Evolutionary conservation across 169 alveolate species (phyloP).

Genomic region (Eimeria maxima): DNA sequence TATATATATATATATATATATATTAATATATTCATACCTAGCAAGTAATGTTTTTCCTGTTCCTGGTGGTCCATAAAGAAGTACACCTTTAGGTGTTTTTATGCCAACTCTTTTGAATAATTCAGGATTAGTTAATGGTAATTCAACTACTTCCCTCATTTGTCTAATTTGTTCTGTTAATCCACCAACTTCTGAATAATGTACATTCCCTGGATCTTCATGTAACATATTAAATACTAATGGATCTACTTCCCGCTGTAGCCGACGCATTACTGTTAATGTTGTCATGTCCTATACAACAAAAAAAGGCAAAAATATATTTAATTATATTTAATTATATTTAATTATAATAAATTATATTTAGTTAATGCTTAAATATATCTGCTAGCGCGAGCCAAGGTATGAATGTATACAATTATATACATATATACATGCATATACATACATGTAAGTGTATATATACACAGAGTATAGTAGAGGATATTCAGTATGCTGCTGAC

Average conservation of each 20-base stretch:
- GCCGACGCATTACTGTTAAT: conserved; percentile 97
- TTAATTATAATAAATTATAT: no score
- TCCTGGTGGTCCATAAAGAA: conserved; percentile 99
- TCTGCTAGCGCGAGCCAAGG: no score
- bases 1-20: no score
- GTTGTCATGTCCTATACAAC: conserved; percentile 97
- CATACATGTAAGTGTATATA: no score
- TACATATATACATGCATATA: no score
- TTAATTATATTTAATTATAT: no score
- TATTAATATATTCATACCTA: conserved; percentile 73
- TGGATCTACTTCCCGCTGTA: conserved; percentile 99
- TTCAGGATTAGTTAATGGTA: conserved; percentile 99
- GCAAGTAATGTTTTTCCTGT: conserved; percentile 99
- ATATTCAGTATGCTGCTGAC: no score
- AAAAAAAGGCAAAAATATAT: neutral
- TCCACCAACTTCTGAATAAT: conserved; percentile 97
- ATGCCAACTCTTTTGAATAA: conserved; percentile 98
- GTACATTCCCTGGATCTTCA: conserved; percentile 96
- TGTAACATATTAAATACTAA: conserved; percentile 98
- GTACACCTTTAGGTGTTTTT: conserved; percentile 98
- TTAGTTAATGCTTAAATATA: no score
- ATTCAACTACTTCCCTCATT: conserved; percentile 98
- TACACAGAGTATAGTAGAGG: no score
- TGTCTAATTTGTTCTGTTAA: conserved; percentile 98
- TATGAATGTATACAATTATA: neutral